phyloP scores from a whole-genome alignment of 1,284 basidiomycete genomes.

The Inonotus obliquus region DNA sequence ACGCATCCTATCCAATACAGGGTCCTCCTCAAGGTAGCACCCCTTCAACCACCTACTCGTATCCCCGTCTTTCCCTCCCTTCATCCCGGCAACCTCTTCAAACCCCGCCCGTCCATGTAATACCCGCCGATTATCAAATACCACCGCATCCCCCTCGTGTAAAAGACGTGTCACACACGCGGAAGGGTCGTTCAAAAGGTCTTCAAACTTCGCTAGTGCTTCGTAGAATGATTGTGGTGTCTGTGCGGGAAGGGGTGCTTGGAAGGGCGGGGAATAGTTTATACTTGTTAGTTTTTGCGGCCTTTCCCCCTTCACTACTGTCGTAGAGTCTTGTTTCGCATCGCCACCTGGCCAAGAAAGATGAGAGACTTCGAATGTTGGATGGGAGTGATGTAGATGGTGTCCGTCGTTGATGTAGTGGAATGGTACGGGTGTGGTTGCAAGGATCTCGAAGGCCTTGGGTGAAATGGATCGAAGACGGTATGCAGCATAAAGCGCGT shows the following conservation, averaged over 20 bases:
- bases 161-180: constrained; percentile 67
- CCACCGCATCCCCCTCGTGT: constrained; percentile 79
- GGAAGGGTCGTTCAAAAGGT: constrained; percentile 50
- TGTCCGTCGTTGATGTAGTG: constrained; percentile 92
- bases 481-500: constrained; percentile 68
- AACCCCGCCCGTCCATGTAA: constrained; percentile 88
- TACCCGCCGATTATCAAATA: constrained; percentile 94
- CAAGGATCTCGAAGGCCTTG: constrained; percentile 55
- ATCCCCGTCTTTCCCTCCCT: constrained; percentile 45
- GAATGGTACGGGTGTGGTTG: constrained; percentile 69
- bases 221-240: constrained; percentile 57
- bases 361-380: constrained; percentile 64
- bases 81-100: constrained; percentile 20
- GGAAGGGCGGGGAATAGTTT: constrained; percentile 96
- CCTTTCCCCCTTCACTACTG: not conserved
- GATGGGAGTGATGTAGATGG: constrained; percentile 76
- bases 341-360: constrained; percentile 11
- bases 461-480: constrained; percentile 49
- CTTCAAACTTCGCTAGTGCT: constrained; percentile 64
- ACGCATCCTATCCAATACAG: constrained; percentile 58
- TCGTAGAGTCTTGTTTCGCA: too few relatives aligned
- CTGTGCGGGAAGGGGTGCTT: constrained; percentile 63
- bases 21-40: constrained; percentile 81
- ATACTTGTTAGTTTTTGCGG: constrained; percentile 48
- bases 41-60: constrained; percentile 80